Evolutionary conservation across 2,329 filamentous ascomycete genomes (phyloP).

Genomic region (Apiospora saccharicola): DNA sequence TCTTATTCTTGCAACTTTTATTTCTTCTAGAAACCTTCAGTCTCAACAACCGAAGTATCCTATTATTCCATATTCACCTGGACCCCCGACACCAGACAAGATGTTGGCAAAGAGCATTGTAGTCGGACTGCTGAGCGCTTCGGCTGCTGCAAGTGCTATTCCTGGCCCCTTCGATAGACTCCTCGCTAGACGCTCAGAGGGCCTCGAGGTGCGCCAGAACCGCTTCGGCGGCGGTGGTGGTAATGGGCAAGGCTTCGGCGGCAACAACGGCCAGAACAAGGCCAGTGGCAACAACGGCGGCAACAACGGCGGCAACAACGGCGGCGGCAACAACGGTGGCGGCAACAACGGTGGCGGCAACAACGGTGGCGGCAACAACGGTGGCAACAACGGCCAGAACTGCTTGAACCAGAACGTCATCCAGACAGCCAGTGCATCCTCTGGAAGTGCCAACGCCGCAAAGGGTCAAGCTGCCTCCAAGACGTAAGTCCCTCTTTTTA

Average conservation of each 20-base stretch:
- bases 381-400: constrained; percentile 35
- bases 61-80: constrained; percentile 25
- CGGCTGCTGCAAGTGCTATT: constrained; percentile 54
- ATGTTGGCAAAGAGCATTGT: constrained; percentile 62
- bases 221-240: constrained; percentile 33
- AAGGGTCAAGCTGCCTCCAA: constrained; percentile 59
- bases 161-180: constrained; percentile 46
- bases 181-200: constrained; percentile 38
- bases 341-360: constrained; percentile 27
- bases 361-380: constrained; percentile 29
- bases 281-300: constrained; percentile 29
- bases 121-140: constrained; percentile 57
- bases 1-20: constrained; percentile 2
- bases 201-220: constrained; percentile 52
- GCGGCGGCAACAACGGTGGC: constrained; percentile 31
- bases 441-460: constrained; percentile 40
- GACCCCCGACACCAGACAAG: constrained; percentile 38
- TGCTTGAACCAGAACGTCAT: constrained; percentile 53
- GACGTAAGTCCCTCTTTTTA: constrained; percentile 50
- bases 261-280: constrained; percentile 8
- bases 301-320: constrained; percentile 35
- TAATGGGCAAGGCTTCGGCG: constrained; percentile 27
- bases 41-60: constrained; percentile 22
- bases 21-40: constrained; percentile 6
- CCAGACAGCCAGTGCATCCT: constrained; percentile 56